Evolutionary conservation across 805 yeast species (phyloP), one percentile per base, ranked within the genome.

Genomic region (Nakazawaea siamensis): DNA sequence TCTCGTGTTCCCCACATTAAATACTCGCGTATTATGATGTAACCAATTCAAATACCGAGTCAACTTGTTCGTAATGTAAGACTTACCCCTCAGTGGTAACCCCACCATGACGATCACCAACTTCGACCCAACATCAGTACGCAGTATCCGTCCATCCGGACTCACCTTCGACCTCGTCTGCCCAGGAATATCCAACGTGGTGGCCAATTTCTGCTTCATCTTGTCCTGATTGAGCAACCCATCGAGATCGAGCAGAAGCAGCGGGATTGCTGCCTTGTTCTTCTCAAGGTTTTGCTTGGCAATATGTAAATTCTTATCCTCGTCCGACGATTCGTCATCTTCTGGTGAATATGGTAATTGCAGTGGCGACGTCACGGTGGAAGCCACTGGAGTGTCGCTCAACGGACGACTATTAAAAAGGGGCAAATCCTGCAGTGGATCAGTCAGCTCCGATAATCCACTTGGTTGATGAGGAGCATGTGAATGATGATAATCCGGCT

Each of bases 21-120:
- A 90, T 8, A 90, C 88, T 43, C 80, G 70, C 40, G 94, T 79
- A 46, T 83, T 86, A 48, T 88, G 94, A 58, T 88, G 95, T 26
- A 87, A 72, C 94, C 96, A 90, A 59, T 90, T 90, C 52, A 90
- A 64, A 57, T 85, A 92, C 41, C 97, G 62, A 1, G 94, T 83
- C 31, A 90, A 66, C 53, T 92, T 90, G 57, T 87, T 90, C 34
- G 97, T 86, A 43, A 90, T 76, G 54, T 88, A 92, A 2, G 94
- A 82, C 55, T 90, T 90, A 3, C 98, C 98, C 36, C 97, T 66
- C 0, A 97, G 97, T 0, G 97, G 97, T 11, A 81, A 56, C 0
- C 98, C 98, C 12, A 90, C 96, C 97, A 90, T 90, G 14, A 92
- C 94, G 40, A 90, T 85, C 12, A 90, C 94, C 35, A 90, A 67